Evolutionary conservation across 305 asterid species (phyloP).

Genomic region (Solanum aculeatissimum): DNA sequence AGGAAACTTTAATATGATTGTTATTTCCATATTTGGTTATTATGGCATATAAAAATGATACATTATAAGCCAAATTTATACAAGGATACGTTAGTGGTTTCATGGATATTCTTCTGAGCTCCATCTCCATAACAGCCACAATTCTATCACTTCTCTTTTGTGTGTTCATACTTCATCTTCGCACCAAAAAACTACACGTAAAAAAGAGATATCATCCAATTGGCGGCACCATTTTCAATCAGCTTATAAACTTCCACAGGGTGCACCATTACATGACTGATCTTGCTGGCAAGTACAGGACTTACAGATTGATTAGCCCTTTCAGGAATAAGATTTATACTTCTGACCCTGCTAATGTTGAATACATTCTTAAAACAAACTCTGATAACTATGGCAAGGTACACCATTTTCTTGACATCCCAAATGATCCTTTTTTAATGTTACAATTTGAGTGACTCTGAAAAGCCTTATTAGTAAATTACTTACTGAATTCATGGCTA

Average conservation of each 20-base stretch:
- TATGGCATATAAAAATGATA: neutral
- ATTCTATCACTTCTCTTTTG: neutral
- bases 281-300: slow-evolving; percentile 32
- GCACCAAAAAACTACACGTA: neutral
- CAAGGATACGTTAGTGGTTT: neutral
- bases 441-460: neutral
- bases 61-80: neutral
- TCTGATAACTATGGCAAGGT: slow-evolving; percentile 62
- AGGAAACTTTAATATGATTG: no score
- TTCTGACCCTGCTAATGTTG: slow-evolving; percentile 42
- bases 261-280: slow-evolving; percentile 46
- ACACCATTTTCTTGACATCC: neutral
- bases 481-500: no score
- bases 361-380: slow-evolving; percentile 64
- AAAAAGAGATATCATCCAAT: slow-evolving; percentile 41
- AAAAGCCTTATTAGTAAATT: neutral
- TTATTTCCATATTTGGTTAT: no score
- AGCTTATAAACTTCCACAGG: slow-evolving; percentile 36
- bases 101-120: neutral
- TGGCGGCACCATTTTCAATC: slow-evolving; percentile 46
- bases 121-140: neutral
- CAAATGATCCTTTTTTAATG: neutral
- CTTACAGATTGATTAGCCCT: slow-evolving; percentile 42
- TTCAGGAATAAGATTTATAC: slow-evolving; percentile 44
- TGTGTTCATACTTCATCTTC: neutral